phyloP scores from a whole-genome alignment of 2,329 filamentous ascomycete genomes.

The Diaporthe sp. region DNA sequence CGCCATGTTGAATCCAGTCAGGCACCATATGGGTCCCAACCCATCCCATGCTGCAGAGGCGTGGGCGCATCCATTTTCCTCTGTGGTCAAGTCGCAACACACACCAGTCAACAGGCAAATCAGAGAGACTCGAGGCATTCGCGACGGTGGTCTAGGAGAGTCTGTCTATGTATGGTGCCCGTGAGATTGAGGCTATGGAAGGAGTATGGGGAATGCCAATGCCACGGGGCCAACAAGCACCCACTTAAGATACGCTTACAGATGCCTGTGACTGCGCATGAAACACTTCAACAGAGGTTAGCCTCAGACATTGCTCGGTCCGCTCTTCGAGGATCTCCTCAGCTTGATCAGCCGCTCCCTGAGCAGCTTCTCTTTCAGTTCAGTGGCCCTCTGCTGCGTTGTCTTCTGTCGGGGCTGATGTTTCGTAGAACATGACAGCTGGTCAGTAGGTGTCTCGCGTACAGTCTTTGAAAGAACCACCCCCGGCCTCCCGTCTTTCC shows the following conservation, averaged over 20 bases:
- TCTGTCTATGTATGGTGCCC: constrained; percentile 5
- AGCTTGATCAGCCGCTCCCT: constrained; percentile 66
- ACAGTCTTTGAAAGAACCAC: constrained; percentile 48
- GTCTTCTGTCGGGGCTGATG: constrained; percentile 42
- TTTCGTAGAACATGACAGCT: constrained; percentile 39
- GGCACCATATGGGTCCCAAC: no score
- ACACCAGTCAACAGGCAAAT: neutral
- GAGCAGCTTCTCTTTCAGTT: constrained; percentile 61
- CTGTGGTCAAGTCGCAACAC: neutral
- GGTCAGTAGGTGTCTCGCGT: constrained; percentile 40
- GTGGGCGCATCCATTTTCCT: no score
- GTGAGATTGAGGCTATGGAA: neutral
- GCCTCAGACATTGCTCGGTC: constrained; percentile 53
- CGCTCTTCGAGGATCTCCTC: constrained; percentile 58
- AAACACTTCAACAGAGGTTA: constrained; percentile 50
- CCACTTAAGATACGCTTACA: constrained; percentile 7
- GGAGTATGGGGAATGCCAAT: neutral
- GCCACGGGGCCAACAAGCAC: neutral
- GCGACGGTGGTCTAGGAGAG: neutral
- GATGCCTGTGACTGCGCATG: neutral
- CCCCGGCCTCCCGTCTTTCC: constrained; percentile 37
- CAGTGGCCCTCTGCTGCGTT: constrained; percentile 54
- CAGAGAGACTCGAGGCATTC: neutral
- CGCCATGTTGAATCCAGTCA: no score
- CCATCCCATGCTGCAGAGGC: no score